Conservation (phyloP, 202 grass and related monocot genomes). For the Musa balbisiana region DNA sequence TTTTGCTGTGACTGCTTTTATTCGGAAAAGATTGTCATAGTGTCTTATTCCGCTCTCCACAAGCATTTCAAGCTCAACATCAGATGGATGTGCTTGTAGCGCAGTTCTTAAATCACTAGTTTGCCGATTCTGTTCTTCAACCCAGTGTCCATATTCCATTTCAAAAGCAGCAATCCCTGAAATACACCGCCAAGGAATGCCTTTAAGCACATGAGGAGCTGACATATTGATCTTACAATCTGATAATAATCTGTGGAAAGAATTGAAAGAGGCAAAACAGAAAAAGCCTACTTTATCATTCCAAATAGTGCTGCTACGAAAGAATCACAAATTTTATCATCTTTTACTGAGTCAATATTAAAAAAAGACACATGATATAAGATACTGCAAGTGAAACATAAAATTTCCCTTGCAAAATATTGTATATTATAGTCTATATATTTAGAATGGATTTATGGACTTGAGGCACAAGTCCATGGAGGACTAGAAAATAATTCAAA, state of each 20-base stretch:
- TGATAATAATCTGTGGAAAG: too few species aligned
- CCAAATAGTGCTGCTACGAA: too few species aligned
- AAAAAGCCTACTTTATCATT: too few species aligned
- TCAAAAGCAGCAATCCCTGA: slow-evolving; percentile 60
- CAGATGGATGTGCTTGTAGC: slow-evolving; percentile 45
- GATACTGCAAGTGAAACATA: not conserved
- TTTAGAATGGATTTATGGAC: not conserved
- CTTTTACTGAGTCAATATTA: too few species aligned
- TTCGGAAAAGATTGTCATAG: slow-evolving; percentile 60
- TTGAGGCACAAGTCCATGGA: not conserved
- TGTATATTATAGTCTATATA: not conserved
- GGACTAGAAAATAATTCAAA: not conserved
- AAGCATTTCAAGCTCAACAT: slow-evolving; percentile 56
- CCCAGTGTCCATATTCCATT: slow-evolving; percentile 76
- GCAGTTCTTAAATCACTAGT: slow-evolving; percentile 51
- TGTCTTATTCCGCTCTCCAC: slow-evolving; percentile 53
- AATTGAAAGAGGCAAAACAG: too few species aligned
- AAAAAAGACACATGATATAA: too few species aligned
- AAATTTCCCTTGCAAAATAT: not conserved
- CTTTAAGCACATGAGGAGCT: not conserved
- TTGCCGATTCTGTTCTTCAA: slow-evolving; percentile 62
- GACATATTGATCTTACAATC: not conserved
- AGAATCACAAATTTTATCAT: too few species aligned
- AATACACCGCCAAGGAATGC: not conserved
- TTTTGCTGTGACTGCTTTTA: slow-evolving; percentile 54